These are phyloP conservation scores for Candida buenavistaensis DNA, from an alignment of 1,139 yeast genomes.

Conservation along the genomic window DNA sequence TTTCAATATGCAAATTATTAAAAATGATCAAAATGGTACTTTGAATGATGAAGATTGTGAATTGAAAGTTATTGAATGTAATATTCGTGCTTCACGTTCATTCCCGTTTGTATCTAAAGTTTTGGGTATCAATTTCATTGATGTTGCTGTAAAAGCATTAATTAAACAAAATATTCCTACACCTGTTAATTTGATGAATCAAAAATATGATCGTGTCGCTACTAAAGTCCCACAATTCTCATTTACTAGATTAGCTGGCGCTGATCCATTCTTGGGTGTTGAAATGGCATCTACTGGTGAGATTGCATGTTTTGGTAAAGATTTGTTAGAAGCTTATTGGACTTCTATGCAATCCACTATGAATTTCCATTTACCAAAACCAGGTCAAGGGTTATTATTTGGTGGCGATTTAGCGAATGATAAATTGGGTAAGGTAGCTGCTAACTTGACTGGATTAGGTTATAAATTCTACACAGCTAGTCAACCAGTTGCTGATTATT, in stretches of 20 bases:
- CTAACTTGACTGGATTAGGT: slow-evolving; percentile 68
- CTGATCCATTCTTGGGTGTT: slow-evolving; percentile 97
- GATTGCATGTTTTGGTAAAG: slow-evolving; percentile 91
- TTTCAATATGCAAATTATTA: slow-evolving; percentile 90
- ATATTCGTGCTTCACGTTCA: slow-evolving; percentile 97
- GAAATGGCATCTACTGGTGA: slow-evolving; percentile 99
- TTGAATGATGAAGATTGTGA: slow-evolving; percentile 55
- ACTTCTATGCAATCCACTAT: slow-evolving; percentile 93
- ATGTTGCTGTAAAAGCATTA: slow-evolving; percentile 90
- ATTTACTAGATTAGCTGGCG: slow-evolving; percentile 96
- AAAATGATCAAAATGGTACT: slow-evolving; percentile 30
- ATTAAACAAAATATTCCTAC: slow-evolving; percentile 63
- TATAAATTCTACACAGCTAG: slow-evolving; percentile 82
- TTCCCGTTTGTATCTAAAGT: slow-evolving; percentile 99
- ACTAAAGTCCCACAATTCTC: slow-evolving; percentile 98
- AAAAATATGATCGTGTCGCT: slow-evolving; percentile 74
- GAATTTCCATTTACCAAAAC: slow-evolving; percentile 92
- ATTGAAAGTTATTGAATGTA: slow-evolving; percentile 94
- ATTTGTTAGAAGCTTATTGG: slow-evolving; percentile 92
- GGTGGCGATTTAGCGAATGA: slow-evolving; percentile 88
- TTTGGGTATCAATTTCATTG: slow-evolving; percentile 94
- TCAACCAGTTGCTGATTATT: slow-evolving; percentile 66
- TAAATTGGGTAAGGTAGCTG: slow-evolving; percentile 72
- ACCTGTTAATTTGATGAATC: slow-evolving; percentile 68
- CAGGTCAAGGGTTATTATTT: slow-evolving; percentile 84